phyloP scores from a whole-genome alignment of 805 yeast genomes.

The Saturnispora sekii region DNA sequence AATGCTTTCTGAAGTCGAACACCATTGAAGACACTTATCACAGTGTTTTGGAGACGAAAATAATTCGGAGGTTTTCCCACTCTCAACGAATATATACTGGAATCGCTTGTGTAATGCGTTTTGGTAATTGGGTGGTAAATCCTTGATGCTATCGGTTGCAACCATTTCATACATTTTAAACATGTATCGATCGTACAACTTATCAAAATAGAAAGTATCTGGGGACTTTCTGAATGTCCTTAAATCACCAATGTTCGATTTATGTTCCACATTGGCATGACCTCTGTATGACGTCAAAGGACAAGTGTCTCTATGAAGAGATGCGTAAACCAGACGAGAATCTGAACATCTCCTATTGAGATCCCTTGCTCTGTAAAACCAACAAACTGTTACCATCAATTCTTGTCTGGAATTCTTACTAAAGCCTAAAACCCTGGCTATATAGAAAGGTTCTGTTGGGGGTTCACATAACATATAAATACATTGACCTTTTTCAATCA shows the following conservation, averaged over 20 bases:
- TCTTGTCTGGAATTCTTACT: conserved; percentile 35
- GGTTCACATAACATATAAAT: conserved; percentile 86
- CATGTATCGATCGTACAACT: conserved; percentile 79
- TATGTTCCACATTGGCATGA: conserved; percentile 57
- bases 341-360: conserved; percentile 59
- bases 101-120: conserved; percentile 57
- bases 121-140: conserved; percentile 51
- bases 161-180: conserved; percentile 71
- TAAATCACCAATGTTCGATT: conserved; percentile 51
- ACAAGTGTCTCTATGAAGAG: conserved; percentile 79
- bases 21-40: conserved; percentile 78
- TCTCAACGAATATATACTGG: conserved; percentile 67
- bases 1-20: conserved; percentile 61
- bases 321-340: conserved; percentile 69
- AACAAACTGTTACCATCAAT: conserved; percentile 46
- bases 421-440: conserved; percentile 78
- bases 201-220: conserved; percentile 73
- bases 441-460: conserved; percentile 87
- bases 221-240: conserved; percentile 49
- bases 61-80: conserved; percentile 53
- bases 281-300: conserved; percentile 74
- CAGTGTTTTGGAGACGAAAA: conserved; percentile 60
- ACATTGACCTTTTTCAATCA: conserved; percentile 46
- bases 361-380: conserved; percentile 88
- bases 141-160: conserved; percentile 48